Evolutionary conservation across 345 rosid species (phyloP), one percentile per base, ranked within the genome.

Genomic region (Moricandia arvensis): DNA sequence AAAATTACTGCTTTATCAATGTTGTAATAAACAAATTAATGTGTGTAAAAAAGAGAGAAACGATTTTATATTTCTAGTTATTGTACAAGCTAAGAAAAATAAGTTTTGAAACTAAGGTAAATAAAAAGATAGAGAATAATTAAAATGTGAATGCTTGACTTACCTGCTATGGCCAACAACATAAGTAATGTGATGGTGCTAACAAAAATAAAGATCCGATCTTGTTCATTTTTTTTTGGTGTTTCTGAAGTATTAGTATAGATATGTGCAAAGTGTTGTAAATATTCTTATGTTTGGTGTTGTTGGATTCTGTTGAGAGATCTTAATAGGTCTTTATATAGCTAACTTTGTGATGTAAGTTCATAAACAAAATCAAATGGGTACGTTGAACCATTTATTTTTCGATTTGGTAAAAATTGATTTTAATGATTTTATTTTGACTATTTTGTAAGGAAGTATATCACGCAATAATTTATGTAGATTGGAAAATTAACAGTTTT

Each of bases 161-260:
- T 49, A 72, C 76, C 63, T 53, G 70, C 5, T 63, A 35, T 26
- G 54, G 38, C 63, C 63, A 73, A 73, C 27, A 73, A 27, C 63
- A 63, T 11, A 63, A 73, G 8, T 2, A 73, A 24, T 11, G 63
- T 35, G 26, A 73, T 63, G 30, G 41, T 9, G 27, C 62, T 10
- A 53, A 10, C 54, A 26, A 53, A 24, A 5, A 31, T 27, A 18
- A 43, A 18, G 43, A 65, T 38, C n/a, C 51, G 9, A 63, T 72
- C 12, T 53, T 73, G 17, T 17, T 43, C 68, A 45, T 71, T 29
- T 71, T 12, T 3, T 27, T 15, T 29, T 30, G 13, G 27, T 30
- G 49, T 34, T 15, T n/a, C 33, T 31, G 8, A 30, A 33, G 61
- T 61, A 49, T 34, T 26, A 17, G 21, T 30, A 33, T 26, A 49